Evolutionary conservation across 306 rosid species (phyloP).

Genomic region (Malus fusca): DNA sequence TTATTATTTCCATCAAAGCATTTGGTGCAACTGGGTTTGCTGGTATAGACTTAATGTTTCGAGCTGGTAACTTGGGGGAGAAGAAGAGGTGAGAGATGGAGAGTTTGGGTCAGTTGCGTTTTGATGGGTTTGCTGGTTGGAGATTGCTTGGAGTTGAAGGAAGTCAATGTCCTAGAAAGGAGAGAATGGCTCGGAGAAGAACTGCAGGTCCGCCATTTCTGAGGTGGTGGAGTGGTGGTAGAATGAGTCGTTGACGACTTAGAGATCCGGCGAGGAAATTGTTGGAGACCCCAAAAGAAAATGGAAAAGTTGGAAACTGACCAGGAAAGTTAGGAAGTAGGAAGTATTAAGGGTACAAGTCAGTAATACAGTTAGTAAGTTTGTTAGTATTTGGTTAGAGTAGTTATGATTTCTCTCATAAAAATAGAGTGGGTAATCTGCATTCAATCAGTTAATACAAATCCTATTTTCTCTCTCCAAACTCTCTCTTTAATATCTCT

Average conservation of each 20-base stretch:
- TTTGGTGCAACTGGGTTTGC: conserved; percentile 12
- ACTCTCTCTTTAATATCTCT: too few relatives aligned
- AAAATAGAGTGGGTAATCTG: too few relatives aligned
- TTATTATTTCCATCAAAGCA: conserved; percentile 27
- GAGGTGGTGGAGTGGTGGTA: conserved; percentile 30
- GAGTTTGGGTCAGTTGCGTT: conserved; percentile 33
- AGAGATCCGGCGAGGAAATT: conserved; percentile 71
- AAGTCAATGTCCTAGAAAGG: conserved; percentile 31
- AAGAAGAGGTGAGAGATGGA: conserved; percentile 30
- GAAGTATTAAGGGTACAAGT: neutral
- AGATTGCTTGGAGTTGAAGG: conserved; percentile 30
- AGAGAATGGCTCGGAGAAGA: conserved; percentile 36
- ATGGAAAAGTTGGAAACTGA: neutral
- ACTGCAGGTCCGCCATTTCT: conserved; percentile 32
- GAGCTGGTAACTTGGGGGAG: conserved; percentile 44
- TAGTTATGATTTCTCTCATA: too few relatives aligned
- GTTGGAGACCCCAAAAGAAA: conserved; percentile 23
- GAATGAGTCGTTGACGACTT: conserved; percentile 31
- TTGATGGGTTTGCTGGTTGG: conserved; percentile 14
- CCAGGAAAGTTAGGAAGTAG: neutral
- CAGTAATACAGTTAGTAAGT: too few relatives aligned
- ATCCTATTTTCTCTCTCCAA: too few relatives aligned
- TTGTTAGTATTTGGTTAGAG: too few relatives aligned
- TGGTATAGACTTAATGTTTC: conserved; percentile 35
- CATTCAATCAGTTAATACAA: too few relatives aligned